Base-by-base conservation (phyloP, 768 basidiomycete species). In the Arthromyces matolae region DNA sequence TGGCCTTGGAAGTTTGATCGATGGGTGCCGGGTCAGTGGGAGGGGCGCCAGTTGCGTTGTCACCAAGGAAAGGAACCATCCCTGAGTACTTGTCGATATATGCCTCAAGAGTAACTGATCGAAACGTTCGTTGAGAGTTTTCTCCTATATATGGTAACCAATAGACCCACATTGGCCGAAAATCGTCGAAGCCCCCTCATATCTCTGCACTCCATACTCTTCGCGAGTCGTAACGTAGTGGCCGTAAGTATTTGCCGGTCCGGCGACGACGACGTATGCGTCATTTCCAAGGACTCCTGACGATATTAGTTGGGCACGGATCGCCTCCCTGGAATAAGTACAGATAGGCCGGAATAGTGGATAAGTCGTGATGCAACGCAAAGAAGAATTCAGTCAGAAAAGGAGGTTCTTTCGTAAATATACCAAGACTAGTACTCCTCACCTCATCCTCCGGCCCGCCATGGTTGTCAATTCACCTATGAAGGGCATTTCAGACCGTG, bases 151-250 rank as follows among this genome's bases (percentile, higher is more conserved):
- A 49, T 31, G 36, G 50, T 40, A 34, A 22, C n/a, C n/a, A 29
- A 40, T 42, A 40, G 44, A 54, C 83, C 62, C 54, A 89, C 89
- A 77, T 49, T 74, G 80, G 31, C 89, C 88, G 63, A 80, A 89
- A 36, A 89, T 72, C 8, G 85, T 89, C 35, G 87, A 89, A 1
- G 85, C 87, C 41, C 87, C 89, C 65, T 90, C 89, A 55, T 89
- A 89, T 41, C 89, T 75, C 63, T 90, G 89, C 12, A 86, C 66
- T 19, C 72, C 65, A 60, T 87, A 89, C 63, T 88, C 86, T 63
- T 90, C 86, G 8, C 68, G 72, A 23, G 86, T 89, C 2, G 86
- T 69, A 42, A 88, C 72, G 60, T 89, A 87, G 65, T 89, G 87
- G 0, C 71, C 78, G 58, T 90, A 90, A 5, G 85, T 83, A 54